These are phyloP conservation scores for Fusarium odoratissimum DNA, from an alignment of 2,329 filamentous ascomycete species.

Conservation along the genomic window DNA sequence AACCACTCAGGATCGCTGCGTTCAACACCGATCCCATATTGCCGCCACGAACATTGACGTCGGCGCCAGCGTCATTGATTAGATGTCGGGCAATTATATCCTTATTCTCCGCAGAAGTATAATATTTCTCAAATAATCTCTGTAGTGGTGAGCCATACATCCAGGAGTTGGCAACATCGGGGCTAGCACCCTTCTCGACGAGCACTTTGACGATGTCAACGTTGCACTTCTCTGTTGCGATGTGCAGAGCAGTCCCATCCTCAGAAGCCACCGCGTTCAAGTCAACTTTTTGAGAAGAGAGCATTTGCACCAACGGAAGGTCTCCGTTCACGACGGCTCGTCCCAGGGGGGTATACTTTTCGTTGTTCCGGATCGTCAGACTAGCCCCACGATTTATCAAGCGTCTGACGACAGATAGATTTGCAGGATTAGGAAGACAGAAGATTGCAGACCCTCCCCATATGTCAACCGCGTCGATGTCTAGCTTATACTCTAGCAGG, in stretches of 20 bases:
- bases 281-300: neutral
- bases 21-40: neutral
- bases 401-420: neutral
- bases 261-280: neutral
- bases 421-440: neutral
- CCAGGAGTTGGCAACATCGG: accelerated
- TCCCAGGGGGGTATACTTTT: neutral
- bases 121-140: neutral
- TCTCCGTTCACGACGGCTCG: neutral
- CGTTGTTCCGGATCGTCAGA: neutral
- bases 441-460: accelerated
- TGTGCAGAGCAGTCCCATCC: neutral
- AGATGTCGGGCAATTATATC: neutral
- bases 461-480: accelerated
- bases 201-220: neutral
- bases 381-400: neutral
- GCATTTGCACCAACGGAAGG: accelerated
- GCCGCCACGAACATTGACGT: neutral
- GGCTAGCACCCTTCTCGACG: neutral
- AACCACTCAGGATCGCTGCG: neutral
- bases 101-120: neutral
- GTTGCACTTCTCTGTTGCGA: neutral
- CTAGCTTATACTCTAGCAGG: neutral
- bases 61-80: neutral
- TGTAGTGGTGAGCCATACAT: neutral